phyloP scores from a whole-genome alignment of 2,329 filamentous ascomycete species.

The Lecanicillium sp. region DNA sequence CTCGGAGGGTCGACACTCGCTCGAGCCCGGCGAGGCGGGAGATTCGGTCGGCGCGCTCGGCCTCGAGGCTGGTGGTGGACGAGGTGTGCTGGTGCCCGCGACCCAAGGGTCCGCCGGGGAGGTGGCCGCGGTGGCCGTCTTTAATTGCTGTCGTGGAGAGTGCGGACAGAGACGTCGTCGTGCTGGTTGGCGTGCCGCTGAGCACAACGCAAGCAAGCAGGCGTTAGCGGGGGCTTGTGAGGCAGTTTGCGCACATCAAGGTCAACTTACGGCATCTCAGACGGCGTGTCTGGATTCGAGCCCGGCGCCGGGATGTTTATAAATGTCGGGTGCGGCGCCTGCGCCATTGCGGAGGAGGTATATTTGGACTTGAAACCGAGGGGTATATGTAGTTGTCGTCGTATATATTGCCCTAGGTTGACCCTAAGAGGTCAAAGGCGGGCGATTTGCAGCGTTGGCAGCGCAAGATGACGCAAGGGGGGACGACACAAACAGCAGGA shows the following conservation, averaged over 20 bases:
- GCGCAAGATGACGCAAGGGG: neutral
- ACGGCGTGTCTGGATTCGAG: slow-evolving; percentile 78
- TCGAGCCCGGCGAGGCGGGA: slow-evolving; percentile 90
- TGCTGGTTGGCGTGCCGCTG: slow-evolving; percentile 88
- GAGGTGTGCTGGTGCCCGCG: slow-evolving; percentile 53
- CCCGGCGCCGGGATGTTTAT: slow-evolving; percentile 80
- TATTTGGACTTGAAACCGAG: slow-evolving; percentile 4
- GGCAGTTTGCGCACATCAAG: neutral
- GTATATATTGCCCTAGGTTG: too few relatives aligned
- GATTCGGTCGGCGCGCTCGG: slow-evolving; percentile 90
- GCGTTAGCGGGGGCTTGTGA: too few relatives aligned
- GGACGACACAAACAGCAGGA: neutral
- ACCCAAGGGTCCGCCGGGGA: slow-evolving; percentile 41
- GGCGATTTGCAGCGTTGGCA: neutral
- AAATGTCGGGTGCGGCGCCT: slow-evolving; percentile 51
- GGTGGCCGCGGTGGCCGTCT: slow-evolving; percentile 83
- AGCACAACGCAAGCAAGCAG: slow-evolving; percentile 12
- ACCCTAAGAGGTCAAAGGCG: too few relatives aligned
- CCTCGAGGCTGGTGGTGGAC: slow-evolving; percentile 68
- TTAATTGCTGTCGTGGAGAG: slow-evolving; percentile 94
- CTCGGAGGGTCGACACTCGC: slow-evolving; percentile 69
- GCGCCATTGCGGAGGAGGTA: slow-evolving; percentile 26
- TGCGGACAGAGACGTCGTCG: slow-evolving; percentile 83
- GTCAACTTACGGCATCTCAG: slow-evolving; percentile 81
- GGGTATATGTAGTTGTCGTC: too few relatives aligned